Base-by-base conservation (phyloP, 352 stramenopile genomes). In the Phytophthora pini region DNA sequence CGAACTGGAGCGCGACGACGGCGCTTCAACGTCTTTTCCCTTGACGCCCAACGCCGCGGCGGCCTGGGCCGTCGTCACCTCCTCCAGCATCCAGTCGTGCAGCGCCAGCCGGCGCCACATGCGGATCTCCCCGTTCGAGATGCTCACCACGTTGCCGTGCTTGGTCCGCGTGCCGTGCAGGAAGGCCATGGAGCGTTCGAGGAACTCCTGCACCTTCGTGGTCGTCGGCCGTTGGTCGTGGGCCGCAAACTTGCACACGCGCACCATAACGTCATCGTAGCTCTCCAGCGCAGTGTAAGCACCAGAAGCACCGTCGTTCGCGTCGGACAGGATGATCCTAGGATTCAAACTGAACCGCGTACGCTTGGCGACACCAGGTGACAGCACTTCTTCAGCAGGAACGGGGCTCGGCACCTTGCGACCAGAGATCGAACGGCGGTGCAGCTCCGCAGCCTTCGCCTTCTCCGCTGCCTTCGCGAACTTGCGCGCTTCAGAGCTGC, bases 101-200 rank as follows among this genome's bases (percentile, higher is more conserved):
- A 78, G 56, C 13, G 81, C 83, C 41, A 93, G 69, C 2, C 84
- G 80, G 31, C 84, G 84, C 84, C 84, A 93, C 79, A 88, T 90
- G 39, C 79, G 79, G 60, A 93, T 93, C 67, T 93, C 84, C 61
- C 88, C 84, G 57, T 93, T 93, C 65, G 84, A 87, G 57, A 93
- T 89, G 41, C 74, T 87, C 22, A 89, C 80, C 27, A 91, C 83
- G 45, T 88, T 84, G 38, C 82, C 81, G 36, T 88, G 84, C 40
- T 87, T 87, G 8, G 82, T 90, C 2, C 74, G 74, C 31, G 82
- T 89, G 41, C 81, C 79, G 29, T 88, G 80, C 47, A 93, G 56
- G 41, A 84, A 93, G 5, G 77, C 80, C 72, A 93, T 82, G 2
- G 79, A 89, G 20, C 84, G 80, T 72, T 93, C 84, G 31, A 93